Evolutionary conservation across 1,139 yeast species (phyloP), one percentile per base, ranked within the genome.

Genomic region (Meyerozyma smithsonii): DNA sequence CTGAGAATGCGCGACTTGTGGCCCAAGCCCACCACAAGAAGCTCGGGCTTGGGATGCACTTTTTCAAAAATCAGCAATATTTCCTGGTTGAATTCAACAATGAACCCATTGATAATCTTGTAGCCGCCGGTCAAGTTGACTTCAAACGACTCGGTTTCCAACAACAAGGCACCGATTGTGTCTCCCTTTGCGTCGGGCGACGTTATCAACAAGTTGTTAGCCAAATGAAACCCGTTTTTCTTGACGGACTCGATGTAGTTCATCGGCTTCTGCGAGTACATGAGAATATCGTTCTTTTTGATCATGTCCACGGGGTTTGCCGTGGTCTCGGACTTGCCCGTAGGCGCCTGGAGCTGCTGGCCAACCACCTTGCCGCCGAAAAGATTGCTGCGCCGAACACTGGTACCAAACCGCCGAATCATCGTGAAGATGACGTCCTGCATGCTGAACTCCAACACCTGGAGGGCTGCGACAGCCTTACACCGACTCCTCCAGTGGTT

Each of bases 1-100:
- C 81, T 74, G 47, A 86, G 64, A 58, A 84, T 70, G 39, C 95
- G 66, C 2, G 86, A 73, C 47, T 73, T 69, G 42, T 66, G 64
- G 0, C 92, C 92, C 16, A 84, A 63, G 0, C 95, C 95, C 15
- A 85, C 64, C 5, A 84, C 81, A 38, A 84, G 53, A 30, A 86
- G 66, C 54, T 86, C 95, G 0, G 95, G 95, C 50, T 81, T 81
- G 1, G 95, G 95, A 55, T 81, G 80, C 1, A 83, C 62, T 8
- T 79, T 65, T 32, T 69, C 67, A 40, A 85, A 71, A 2, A 83
- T 56, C 8, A 72, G 69, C 16, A 83, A 60, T 0, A 76, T 58
- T 35, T 59, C 53, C 7, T 61, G 61, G 36, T 58, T 54, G 44
- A 76, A 69, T 17, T 69, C 72, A 11, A 75, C 66, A 21, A 72